phyloP scores from a whole-genome alignment of 768 basidiomycete species.

The Rhizopogon vesiculosus region DNA sequence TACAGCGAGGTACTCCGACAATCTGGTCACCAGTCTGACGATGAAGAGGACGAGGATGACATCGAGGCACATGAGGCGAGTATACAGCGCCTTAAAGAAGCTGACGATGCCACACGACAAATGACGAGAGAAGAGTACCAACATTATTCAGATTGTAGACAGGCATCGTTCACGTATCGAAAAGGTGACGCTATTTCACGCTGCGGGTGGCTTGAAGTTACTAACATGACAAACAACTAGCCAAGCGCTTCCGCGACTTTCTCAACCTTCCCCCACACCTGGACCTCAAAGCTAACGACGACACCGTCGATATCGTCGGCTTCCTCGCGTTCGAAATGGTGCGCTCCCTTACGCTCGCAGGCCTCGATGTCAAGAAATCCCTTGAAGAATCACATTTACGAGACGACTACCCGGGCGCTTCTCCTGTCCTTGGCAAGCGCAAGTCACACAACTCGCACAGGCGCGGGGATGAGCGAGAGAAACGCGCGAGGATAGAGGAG shows the following conservation, averaged over 20 bases:
- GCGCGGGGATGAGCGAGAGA: constrained; percentile 37
- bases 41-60: constrained; percentile 95
- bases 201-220: background rate
- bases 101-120: constrained; percentile 89
- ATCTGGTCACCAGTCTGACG: constrained; percentile 80
- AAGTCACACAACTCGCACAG: constrained; percentile 39
- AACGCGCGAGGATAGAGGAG: constrained; percentile 48
- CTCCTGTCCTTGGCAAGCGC: constrained; percentile 63
- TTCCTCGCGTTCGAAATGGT: constrained; percentile 98
- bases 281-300: constrained; percentile 88
- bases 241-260: constrained; percentile 93
- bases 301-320: constrained; percentile 94
- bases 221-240: constrained; percentile 33
- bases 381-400: constrained; percentile 67
- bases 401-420: constrained; percentile 49
- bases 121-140: constrained; percentile 98
- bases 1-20: constrained; percentile 82
- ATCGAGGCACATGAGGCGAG: constrained; percentile 94
- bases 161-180: constrained; percentile 94
- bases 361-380: constrained; percentile 76
- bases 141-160: constrained; percentile 94
- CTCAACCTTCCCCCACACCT: constrained; percentile 83
- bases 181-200: constrained; percentile 57
- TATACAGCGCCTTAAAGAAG: constrained; percentile 89
- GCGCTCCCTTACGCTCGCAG: constrained; percentile 85